Base-by-base conservation (phyloP, 2,329 filamentous ascomycete genomes). In the Didymella arachidicola region DNA sequence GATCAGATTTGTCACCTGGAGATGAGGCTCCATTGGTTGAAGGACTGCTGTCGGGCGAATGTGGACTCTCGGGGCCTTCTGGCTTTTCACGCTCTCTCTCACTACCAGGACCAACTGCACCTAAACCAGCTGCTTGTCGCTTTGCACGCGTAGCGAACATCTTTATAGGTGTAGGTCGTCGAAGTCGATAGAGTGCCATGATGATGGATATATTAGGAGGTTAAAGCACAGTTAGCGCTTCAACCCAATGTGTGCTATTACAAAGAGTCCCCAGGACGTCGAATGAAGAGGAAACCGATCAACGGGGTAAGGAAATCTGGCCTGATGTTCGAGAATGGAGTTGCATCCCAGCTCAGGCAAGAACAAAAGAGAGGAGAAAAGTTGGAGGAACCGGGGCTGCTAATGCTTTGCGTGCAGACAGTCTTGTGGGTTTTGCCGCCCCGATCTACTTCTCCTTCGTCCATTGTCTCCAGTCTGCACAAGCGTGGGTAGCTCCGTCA, bases 101-200 rank as follows among this genome's bases (percentile, higher is more conserved):
- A 18, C 51, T 57, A 14, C 52, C 46, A 46, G 52, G 18, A 41
- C 53, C 51, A 30, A 51, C 45, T 51, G 60, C 55, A 41, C 62
- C 62, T 16, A 62, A 49, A 11, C 62, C 53, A 26, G 61, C 49
- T 26, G 55, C 65, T 60, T 73, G 65, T 61, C 72, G 62, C 36
- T 65, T 66, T 25, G 63, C 34, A 26, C 18, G 58, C 8, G 57
- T 63, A 11, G 62, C 59, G 12, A 53, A 29, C 18, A 74, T 50
- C 29, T 60, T 52, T 7, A 76, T 66, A 7, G 72, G 69, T 43
- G 69, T 56, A 29, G 72, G 74, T 4, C 72, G 62, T 49, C 64
- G 67, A 50, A 68, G 67, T 32, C 68, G 67, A 50, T 71, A 71
- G 19, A 65, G 63, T 49, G 64, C 63, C 73, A 76, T 75, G 14